Conservation (phyloP, 768 basidiomycete genomes). For the Filobasidium floriforme region DNA sequence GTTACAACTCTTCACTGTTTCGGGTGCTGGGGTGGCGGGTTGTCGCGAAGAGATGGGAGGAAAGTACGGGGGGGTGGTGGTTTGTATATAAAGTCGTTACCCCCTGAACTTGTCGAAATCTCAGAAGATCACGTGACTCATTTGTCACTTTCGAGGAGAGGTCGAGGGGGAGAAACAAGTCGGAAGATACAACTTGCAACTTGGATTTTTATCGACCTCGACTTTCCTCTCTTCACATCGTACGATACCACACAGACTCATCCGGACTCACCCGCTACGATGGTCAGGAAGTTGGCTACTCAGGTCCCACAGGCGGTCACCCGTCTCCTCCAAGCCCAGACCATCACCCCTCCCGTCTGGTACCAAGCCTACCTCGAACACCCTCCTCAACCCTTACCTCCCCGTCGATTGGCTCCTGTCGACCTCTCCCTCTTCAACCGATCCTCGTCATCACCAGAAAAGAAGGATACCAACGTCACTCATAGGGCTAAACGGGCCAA, state of each 20-base stretch:
- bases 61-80: too few relatives aligned
- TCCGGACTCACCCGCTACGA: neutral
- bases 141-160: too few relatives aligned
- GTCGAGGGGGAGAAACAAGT: neutral
- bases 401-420: constrained; percentile 54
- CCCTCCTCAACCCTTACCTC: constrained; percentile 78
- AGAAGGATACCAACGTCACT: constrained; percentile 15
- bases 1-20: neutral
- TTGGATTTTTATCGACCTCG: neutral
- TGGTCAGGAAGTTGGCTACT: constrained; percentile 54
- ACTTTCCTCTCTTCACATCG: neutral
- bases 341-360: constrained; percentile 68
- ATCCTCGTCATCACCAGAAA: constrained; percentile 32
- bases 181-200: too few relatives aligned
- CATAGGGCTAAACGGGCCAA: constrained; percentile 25
- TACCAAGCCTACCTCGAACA: constrained; percentile 73
- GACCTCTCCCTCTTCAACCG: constrained; percentile 10
- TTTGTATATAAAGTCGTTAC: too few relatives aligned
- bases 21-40: neutral
- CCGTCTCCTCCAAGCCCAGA: constrained; percentile 62
- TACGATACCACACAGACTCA: too few relatives aligned
- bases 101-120: too few relatives aligned
- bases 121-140: neutral
- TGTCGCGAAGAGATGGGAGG: too few relatives aligned
- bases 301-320: constrained; percentile 84